These are phyloP conservation scores for Dothidotthia symphoricarpi DNA, from an alignment of 2,329 filamentous ascomycete genomes.

Conservation along the genomic window DNA sequence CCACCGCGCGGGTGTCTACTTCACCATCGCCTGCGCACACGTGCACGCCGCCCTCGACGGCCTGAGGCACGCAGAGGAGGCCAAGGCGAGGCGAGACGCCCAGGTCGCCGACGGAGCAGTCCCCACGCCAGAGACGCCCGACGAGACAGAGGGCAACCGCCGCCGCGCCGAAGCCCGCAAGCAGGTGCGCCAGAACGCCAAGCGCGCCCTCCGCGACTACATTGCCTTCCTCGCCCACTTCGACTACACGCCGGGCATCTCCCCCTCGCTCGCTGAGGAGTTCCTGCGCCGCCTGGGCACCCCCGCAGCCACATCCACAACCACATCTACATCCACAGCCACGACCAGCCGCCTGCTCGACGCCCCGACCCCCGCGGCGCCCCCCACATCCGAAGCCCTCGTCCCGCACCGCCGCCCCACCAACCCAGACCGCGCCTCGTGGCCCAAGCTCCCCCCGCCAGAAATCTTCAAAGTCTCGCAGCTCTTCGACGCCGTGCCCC, in stretches of 20 bases:
- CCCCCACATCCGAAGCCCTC: constrained; percentile 43
- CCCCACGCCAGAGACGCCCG: constrained; percentile 39
- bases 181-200: constrained; percentile 70
- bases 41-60: constrained; percentile 59
- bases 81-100: constrained; percentile 25
- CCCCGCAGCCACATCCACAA: constrained; percentile 13
- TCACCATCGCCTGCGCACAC: constrained; percentile 67
- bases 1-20: constrained; percentile 69
- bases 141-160: constrained; percentile 50
- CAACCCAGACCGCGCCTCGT: constrained; percentile 38
- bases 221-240: constrained; percentile 69
- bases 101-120: constrained; percentile 28
- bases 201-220: constrained; percentile 73
- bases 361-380: constrained; percentile 15
- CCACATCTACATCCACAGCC: constrained; percentile 5
- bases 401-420: constrained; percentile 42
- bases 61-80: constrained; percentile 42
- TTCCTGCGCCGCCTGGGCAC: constrained; percentile 42
- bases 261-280: constrained; percentile 58
- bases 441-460: constrained; percentile 50
- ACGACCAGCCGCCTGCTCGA: constrained; percentile 30
- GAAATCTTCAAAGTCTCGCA: constrained; percentile 58
- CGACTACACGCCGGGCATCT: constrained; percentile 73
- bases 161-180: constrained; percentile 62
- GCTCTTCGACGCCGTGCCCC: constrained; percentile 69